Evolutionary conservation across 2,329 filamentous ascomycete species (phyloP).

Genomic region (Diaporthe longicolla): DNA sequence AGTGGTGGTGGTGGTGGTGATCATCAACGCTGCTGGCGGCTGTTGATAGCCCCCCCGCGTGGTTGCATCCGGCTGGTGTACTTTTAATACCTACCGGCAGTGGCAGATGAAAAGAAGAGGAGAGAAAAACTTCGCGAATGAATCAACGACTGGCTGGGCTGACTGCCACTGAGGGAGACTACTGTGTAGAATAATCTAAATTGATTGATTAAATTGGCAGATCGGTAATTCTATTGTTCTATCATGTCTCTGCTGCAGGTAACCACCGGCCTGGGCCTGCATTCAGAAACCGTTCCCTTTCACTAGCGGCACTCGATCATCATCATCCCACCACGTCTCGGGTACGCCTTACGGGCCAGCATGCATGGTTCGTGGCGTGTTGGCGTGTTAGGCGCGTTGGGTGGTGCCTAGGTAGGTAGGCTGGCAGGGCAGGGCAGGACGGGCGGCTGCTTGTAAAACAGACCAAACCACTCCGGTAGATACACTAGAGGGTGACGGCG

Average conservation of each 20-base stretch:
- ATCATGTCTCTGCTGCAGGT: neutral
- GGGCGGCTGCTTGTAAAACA: neutral
- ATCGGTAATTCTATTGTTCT: neutral
- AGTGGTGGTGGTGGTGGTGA: neutral
- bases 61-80: slow-evolving; percentile 20
- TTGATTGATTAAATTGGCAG: neutral
- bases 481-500: neutral
- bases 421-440: too few relatives aligned
- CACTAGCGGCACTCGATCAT: neutral
- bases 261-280: slow-evolving; percentile 6
- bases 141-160: neutral
- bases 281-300: neutral
- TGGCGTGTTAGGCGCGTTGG: too few relatives aligned
- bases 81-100: neutral
- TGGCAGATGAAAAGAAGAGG: neutral
- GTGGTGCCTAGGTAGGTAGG: too few relatives aligned
- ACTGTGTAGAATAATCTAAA: too few relatives aligned
- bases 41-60: neutral
- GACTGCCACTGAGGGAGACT: too few relatives aligned
- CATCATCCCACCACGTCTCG: neutral
- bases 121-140: neutral
- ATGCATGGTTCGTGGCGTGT: too few relatives aligned
- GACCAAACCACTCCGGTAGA: neutral
- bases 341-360: neutral
- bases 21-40: neutral